A percentile compares a stretch with the other conserved stretches of the same genome.
These are phyloP conservation scores for Candida albicans DNA, from an alignment of 1,139 yeast species.

Conservation along the genomic window DNA sequence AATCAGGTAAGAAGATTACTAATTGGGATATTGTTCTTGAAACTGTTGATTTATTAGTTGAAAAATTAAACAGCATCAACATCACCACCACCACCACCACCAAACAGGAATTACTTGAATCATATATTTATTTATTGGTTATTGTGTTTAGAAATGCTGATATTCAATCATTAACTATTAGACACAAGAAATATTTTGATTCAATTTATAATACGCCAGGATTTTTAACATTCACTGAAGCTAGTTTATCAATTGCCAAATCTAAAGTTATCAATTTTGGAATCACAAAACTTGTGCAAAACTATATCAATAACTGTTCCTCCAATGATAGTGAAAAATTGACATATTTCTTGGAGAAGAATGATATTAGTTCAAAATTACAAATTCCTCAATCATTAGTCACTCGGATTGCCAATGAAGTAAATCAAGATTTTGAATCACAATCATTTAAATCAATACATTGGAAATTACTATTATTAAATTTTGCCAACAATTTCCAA, in stretches of 20 bases:
- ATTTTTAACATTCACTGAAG: conserved; percentile 52
- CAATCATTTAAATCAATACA: conserved; percentile 6
- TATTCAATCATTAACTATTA: conserved; percentile 46
- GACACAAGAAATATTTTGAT: conserved; percentile 45
- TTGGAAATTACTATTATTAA: conserved; percentile 15
- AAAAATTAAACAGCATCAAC: conserved; percentile 8
- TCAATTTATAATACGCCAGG: conserved; percentile 33
- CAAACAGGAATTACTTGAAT: conserved; percentile 22
- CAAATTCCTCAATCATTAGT: conserved; percentile 5
- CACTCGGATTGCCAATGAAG: neutral
- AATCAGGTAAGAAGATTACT: conserved; percentile 62
- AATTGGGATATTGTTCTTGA: conserved; percentile 39
- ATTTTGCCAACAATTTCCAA: conserved; percentile 3
- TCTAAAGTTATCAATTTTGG: conserved; percentile 52
- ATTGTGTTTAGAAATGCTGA: conserved; percentile 62
- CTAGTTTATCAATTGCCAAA: conserved; percentile 41
- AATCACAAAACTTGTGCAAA: conserved; percentile 46
- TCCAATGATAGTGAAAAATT: conserved; percentile 25
- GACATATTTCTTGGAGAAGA: conserved; percentile 43
- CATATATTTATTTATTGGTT: conserved; percentile 43
- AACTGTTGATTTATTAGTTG: conserved; percentile 16
- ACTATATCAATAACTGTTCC: conserved; percentile 43
- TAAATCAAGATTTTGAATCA: conserved; percentile 3
- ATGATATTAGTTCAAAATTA: conserved; percentile 7
- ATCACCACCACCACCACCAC: neutral